These are phyloP conservation scores for Neurospora sp. DNA, from an alignment of 495 filamentous ascomycete species.

Conservation along the genomic window DNA sequence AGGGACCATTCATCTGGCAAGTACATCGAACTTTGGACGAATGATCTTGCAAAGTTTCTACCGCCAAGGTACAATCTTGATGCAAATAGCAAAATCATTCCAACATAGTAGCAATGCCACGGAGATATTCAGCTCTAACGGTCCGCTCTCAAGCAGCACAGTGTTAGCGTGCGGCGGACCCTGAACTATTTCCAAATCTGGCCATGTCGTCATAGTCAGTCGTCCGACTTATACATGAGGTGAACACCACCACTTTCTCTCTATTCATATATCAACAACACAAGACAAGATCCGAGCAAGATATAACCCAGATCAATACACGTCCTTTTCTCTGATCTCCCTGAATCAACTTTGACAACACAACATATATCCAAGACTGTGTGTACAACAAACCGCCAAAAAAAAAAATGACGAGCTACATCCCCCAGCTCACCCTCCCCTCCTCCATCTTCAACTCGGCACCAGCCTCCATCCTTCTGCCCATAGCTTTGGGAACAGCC, in stretches of 20 bases:
- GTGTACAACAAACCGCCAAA: conserved; percentile 7
- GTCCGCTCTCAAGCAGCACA: background rate
- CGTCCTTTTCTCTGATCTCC: background rate
- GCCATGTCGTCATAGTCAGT: background rate
- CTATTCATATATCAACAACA: background rate
- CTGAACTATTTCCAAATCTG: background rate
- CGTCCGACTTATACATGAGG: background rate
- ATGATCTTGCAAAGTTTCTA: background rate
- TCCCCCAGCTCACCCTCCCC: conserved; percentile 55
- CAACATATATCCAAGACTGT: background rate
- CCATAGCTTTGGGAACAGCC: conserved; percentile 50
- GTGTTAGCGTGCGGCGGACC: background rate
- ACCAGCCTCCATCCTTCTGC: conserved; percentile 58
- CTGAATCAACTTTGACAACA: background rate
- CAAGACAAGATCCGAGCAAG: background rate
- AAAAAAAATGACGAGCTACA: conserved; percentile 53
- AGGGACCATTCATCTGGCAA: background rate
- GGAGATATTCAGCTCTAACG: background rate
- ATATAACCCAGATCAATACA: background rate
- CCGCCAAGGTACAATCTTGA: background rate
- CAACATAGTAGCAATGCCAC: background rate
- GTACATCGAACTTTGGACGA: background rate
- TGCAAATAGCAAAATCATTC: background rate
- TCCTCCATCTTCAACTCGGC: conserved; percentile 51
- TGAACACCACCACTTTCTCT: background rate